Conservation (phyloP, 371 early-diverging fungal genomes). For the Mucor saturninus region DNA sequence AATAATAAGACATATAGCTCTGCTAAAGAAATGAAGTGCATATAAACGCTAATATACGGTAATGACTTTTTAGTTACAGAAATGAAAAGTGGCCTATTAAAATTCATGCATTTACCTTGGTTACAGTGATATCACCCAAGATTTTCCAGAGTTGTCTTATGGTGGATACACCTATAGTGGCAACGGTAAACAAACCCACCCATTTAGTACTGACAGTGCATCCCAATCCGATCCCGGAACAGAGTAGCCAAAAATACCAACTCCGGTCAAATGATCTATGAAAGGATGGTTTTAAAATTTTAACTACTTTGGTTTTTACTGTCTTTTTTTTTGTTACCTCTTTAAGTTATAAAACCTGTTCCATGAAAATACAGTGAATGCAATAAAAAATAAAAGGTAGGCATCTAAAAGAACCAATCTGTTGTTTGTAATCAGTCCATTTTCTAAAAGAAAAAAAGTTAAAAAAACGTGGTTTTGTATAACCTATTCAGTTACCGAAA, state of each 20-base stretch:
- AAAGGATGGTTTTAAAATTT: not conserved
- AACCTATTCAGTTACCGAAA: slow-evolving; percentile 56
- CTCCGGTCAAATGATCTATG: slow-evolving; percentile 59
- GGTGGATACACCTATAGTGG: slow-evolving; percentile 84
- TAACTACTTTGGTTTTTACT: not conserved
- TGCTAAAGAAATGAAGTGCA: slow-evolving; percentile 65
- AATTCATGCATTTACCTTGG: slow-evolving; percentile 40
- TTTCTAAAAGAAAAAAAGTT: slow-evolving; percentile 67
- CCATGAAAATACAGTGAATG: slow-evolving; percentile 78
- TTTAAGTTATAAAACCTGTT: slow-evolving; percentile 70
- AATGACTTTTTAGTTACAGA: not conserved
- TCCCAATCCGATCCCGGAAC: slow-evolving; percentile 78
- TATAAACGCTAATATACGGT: slow-evolving; percentile 54
- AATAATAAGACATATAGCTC: slow-evolving; percentile 78
- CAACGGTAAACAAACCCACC: slow-evolving; percentile 92
- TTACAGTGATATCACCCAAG: slow-evolving; percentile 69
- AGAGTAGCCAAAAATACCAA: slow-evolving; percentile 78
- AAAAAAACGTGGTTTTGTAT: slow-evolving; percentile 19
- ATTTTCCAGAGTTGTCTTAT: slow-evolving; percentile 89
- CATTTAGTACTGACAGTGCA: slow-evolving; percentile 79
- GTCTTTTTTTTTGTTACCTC: slow-evolving; percentile 12
- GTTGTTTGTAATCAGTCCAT: slow-evolving; percentile 86
- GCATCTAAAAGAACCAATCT: slow-evolving; percentile 92
- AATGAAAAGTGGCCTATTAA: not conserved
- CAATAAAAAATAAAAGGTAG: slow-evolving; percentile 84